Base-by-base conservation (phyloP, 352 stramenopile genomes). In the Thalassiosira exigua region DNA sequence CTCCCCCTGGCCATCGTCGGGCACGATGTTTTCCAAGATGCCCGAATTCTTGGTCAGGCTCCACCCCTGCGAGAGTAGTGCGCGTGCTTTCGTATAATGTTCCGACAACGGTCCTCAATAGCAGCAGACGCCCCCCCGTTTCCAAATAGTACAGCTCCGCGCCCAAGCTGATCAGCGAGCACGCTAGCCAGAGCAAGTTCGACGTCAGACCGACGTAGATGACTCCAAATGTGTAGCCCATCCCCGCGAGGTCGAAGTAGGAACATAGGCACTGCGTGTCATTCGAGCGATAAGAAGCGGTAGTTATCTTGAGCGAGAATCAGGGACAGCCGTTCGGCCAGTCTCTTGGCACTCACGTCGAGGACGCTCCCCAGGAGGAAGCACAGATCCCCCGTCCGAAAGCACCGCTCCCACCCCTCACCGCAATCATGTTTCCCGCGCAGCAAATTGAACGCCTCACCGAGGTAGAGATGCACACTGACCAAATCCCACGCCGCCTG, bases 51-150 rank as follows among this genome's bases (percentile, higher is more conserved):
- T 62, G 14, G 71, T 72, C 11, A 58, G 30, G 9, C 2, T 51
- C 69, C 69, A 78, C 46, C 62, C 69, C 32, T 69, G 17, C 14
- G 56, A n/a, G n/a, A n/a, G n/a, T n/a, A n/a, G n/a, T n/a, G n/a
- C n/a, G n/a, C n/a, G n/a, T n/a, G n/a, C n/a, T n/a, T n/a, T n/a
- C n/a, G n/a, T n/a, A n/a, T n/a, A n/a, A n/a, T n/a, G n/a, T n/a
- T n/a, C n/a, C n/a, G n/a, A n/a, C n/a, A n/a, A n/a, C n/a, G n/a
- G n/a, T n/a, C n/a, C n/a, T n/a, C n/a, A n/a, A n/a, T n/a, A n/a
- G n/a, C n/a, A n/a, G n/a, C n/a, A n/a, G n/a, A n/a, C n/a, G n/a
- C n/a, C n/a, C n/a, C n/a, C n/a, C n/a, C n/a, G n/a, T n/a, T 46
- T 46, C 17, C 36, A 69, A 42, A 21, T 58, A 69, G 57, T 69